These are phyloP conservation scores for Aspergillus arachidicola DNA, from an alignment of 2,329 filamentous ascomycete genomes.

Conservation along the genomic window DNA sequence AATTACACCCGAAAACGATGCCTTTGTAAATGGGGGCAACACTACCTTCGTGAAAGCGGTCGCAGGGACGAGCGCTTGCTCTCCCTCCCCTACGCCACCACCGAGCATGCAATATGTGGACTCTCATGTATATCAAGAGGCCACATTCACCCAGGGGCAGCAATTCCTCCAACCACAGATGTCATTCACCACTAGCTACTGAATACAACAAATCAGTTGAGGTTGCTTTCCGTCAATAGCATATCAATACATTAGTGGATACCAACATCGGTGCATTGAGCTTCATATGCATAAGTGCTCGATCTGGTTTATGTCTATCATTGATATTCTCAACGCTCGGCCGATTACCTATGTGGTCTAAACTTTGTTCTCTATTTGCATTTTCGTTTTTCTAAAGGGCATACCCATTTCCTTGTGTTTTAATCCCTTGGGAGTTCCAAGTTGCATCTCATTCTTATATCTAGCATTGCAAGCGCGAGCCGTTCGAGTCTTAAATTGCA, in stretches of 20 bases:
- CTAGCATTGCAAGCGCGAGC: constrained; percentile 52
- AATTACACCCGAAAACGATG: constrained; percentile 50
- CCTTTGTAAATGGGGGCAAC: constrained; percentile 40
- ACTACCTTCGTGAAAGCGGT: constrained; percentile 34
- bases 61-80: constrained; percentile 32
- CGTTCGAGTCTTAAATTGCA: constrained; percentile 36
- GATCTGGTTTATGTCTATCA: constrained; percentile 19
- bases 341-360: constrained; percentile 13
- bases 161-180: constrained; percentile 39
- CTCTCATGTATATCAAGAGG: constrained; percentile 39
- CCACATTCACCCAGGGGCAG: constrained; percentile 37
- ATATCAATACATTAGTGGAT: constrained; percentile 14
- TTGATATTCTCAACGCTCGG: constrained; percentile 15
- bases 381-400: constrained; percentile 34
- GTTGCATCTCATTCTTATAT: constrained; percentile 41
- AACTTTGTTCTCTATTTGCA: constrained; percentile 23
- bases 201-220: constrained; percentile 15
- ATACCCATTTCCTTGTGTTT: constrained; percentile 39
- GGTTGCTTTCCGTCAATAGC: constrained; percentile 7
- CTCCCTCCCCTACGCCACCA: constrained; percentile 41
- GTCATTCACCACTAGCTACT: constrained; percentile 37
- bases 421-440: constrained; percentile 33
- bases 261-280: constrained; percentile 7
- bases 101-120: constrained; percentile 40
- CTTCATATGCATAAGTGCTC: constrained; percentile 19